These are phyloP conservation scores for Alternaria rosae DNA, from an alignment of 2,329 filamentous ascomycete genomes.

Conservation along the genomic window DNA sequence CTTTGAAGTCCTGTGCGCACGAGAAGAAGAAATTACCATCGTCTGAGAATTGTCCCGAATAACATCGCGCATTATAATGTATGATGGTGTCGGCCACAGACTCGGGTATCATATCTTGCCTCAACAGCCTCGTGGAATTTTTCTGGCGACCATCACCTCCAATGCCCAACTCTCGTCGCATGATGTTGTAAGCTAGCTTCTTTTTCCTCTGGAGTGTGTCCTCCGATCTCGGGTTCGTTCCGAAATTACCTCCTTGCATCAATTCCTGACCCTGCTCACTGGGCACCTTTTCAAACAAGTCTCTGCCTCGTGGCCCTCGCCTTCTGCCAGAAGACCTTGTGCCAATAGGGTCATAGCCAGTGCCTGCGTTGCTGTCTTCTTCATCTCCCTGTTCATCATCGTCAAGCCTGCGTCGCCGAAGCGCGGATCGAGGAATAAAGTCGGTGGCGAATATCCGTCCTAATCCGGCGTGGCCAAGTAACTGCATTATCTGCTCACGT, in stretches of 20 bases:
- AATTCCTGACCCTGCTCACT: constrained; percentile 77
- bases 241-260: constrained; percentile 85
- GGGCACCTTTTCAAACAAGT: constrained; percentile 79
- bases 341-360: constrained; percentile 40
- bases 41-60: constrained; percentile 95
- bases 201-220: constrained; percentile 65
- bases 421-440: constrained; percentile 27
- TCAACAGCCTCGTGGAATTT: constrained; percentile 71
- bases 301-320: constrained; percentile 57
- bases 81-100: constrained; percentile 84
- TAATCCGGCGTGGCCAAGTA: constrained; percentile 63
- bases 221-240: constrained; percentile 65
- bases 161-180: constrained; percentile 84
- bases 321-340: constrained; percentile 43
- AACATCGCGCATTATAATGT: constrained; percentile 84
- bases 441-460: constrained; percentile 58
- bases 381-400: constrained; percentile 52
- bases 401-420: constrained; percentile 30
- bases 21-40: constrained; percentile 98
- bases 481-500: constrained; percentile 60
- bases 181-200: constrained; percentile 70
- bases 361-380: constrained; percentile 49
- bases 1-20: constrained; percentile 89
- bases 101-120: constrained; percentile 78
- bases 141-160: constrained; percentile 65